Percentiles rank a stretch among this genome's conserved stretches.
These are phyloP conservation scores for Lasiosphaeria ovina DNA, from an alignment of 495 filamentous ascomycete species.

Conservation along the genomic window DNA sequence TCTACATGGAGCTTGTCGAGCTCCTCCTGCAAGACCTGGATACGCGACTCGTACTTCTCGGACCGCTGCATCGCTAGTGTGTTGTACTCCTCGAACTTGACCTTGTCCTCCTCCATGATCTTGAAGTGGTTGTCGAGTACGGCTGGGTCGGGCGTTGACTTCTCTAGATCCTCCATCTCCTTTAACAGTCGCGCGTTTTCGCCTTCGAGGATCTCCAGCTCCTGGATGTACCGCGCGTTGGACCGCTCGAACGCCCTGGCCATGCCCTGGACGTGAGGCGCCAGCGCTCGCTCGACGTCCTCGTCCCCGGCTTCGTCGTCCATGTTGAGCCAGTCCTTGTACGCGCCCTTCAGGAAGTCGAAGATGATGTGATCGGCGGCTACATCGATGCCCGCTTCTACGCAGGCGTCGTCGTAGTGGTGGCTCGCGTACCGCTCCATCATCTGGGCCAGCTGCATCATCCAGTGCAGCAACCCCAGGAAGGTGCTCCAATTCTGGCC, in stretches of 20 bases:
- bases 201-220: conserved; percentile 77
- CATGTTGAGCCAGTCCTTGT: conserved; percentile 88
- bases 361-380: conserved; percentile 88
- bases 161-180: conserved; percentile 86
- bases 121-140: conserved; percentile 80
- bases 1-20: conserved; percentile 74
- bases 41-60: conserved; percentile 76
- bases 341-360: conserved; percentile 81
- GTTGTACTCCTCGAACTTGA: conserved; percentile 93
- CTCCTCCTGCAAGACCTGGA: conserved; percentile 74
- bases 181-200: conserved; percentile 74
- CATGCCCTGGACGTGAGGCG: conserved; percentile 87
- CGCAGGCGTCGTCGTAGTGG: conserved; percentile 83
- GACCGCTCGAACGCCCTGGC: conserved; percentile 79
- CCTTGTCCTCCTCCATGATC: conserved; percentile 84
- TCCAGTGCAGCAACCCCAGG: conserved; percentile 92
- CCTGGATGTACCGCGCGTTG: conserved; percentile 75
- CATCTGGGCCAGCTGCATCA: conserved; percentile 95
- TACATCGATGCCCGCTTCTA: conserved; percentile 82
- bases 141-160: conserved; percentile 74
- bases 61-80: conserved; percentile 71
- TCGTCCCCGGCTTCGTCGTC: conserved; percentile 84
- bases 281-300: conserved; percentile 67
- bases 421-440: conserved; percentile 73
- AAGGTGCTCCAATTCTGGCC: conserved; percentile 95